phyloP scores from a whole-genome alignment of 768 basidiomycete genomes.

The Termitomyces sp. region DNA sequence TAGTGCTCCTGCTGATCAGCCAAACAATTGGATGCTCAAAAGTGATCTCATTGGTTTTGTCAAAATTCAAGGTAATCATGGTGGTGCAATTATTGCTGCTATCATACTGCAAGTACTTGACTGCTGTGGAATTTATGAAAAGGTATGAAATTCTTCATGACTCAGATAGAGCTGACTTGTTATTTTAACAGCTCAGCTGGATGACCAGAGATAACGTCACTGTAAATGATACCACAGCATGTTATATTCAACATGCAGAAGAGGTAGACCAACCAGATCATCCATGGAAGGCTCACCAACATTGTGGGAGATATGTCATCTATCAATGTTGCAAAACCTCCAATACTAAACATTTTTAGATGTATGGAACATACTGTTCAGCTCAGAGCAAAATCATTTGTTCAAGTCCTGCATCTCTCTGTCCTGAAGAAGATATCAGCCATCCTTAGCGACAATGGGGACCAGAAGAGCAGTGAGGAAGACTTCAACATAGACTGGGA shows the following conservation, averaged over 20 bases:
- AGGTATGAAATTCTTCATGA: not conserved
- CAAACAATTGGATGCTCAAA: too few species aligned
- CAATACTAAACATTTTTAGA: constrained; percentile 5
- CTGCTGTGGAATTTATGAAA: constrained; percentile 1
- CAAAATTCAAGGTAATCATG: too few species aligned
- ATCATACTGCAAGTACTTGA: not conserved
- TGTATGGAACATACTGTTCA: too few species aligned
- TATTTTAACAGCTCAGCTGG: constrained; percentile 25
- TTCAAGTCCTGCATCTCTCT: constrained; percentile 18
- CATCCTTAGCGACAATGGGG: too few species aligned
- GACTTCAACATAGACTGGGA: constrained; percentile 3
- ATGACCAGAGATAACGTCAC: constrained; percentile 25
- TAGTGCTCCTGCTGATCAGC: constrained; percentile 3
- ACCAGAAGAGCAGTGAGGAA: too few species aligned
- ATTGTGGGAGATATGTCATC: constrained; percentile 15
- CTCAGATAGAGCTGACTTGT: not conserved
- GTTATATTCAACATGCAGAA: constrained; percentile 13
- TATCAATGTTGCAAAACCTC: not conserved
- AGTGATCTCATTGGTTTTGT: too few species aligned
- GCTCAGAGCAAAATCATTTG: too few species aligned
- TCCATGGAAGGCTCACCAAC: constrained; percentile 16
- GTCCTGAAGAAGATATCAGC: constrained; percentile 1
- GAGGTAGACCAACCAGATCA: constrained; percentile 9
- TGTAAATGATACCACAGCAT: constrained; percentile 23
- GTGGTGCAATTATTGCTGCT: constrained; percentile 3